Evolutionary conservation across 2,329 filamentous ascomycete species (phyloP).

Genomic region (Ceratocystis variospora): DNA sequence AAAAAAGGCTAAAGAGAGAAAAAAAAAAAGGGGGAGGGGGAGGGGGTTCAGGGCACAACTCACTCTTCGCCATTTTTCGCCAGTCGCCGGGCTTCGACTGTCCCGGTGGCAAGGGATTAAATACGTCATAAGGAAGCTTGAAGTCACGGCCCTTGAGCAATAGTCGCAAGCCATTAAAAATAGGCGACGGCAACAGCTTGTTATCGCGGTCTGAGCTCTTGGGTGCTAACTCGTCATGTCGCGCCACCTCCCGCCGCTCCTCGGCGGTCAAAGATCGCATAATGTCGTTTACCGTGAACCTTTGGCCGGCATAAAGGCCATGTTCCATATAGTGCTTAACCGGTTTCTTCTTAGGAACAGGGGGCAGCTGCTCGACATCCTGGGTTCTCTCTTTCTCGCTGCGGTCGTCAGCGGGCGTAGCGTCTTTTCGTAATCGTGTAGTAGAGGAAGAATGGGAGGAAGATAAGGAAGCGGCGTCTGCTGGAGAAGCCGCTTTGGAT

Average conservation of each 20-base stretch:
- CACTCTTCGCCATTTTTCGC: conserved; percentile 83
- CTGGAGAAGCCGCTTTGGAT: background rate
- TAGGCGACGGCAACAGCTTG: conserved; percentile 55
- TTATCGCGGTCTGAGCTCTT: conserved; percentile 35
- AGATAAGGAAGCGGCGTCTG: background rate
- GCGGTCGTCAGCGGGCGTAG: conserved; percentile 2
- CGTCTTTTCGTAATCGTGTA: conserved; percentile 17
- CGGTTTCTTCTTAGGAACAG: conserved; percentile 31
- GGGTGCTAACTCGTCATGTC: background rate
- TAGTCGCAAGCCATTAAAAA: conserved; percentile 60
- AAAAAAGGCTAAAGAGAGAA: background rate
- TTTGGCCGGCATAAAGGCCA: conserved; percentile 78
- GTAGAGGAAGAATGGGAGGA: background rate
- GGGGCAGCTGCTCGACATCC: conserved; percentile 29
- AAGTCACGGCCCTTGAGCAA: conserved; percentile 66
- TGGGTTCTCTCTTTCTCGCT: conserved; percentile 21
- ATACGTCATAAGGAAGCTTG: conserved; percentile 79
- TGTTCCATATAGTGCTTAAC: conserved; percentile 67
- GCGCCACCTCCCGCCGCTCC: conserved; percentile 39
- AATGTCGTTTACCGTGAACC: conserved; percentile 34
- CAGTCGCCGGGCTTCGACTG: conserved; percentile 89
- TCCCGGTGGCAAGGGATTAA: conserved; percentile 69
- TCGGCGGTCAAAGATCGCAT: conserved; percentile 34
- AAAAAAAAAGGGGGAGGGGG: background rate
- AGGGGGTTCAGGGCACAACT: conserved; percentile 26